Evolutionary conservation across 768 basidiomycete species (phyloP).

Genomic region (Hirschioporus abietinus): DNA sequence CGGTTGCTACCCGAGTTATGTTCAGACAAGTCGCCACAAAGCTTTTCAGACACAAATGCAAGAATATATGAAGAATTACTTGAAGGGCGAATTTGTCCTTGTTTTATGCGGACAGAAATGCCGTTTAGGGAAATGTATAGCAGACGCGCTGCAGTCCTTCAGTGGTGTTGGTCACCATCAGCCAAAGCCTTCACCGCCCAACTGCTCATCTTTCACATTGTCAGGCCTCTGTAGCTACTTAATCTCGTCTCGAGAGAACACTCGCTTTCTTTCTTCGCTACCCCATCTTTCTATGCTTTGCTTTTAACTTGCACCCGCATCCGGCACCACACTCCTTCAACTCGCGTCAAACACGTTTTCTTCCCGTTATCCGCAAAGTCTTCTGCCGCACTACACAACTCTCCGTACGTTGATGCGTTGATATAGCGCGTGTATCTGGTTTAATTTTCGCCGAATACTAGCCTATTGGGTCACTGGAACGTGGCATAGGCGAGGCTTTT

Average conservation of each 20-base stretch:
- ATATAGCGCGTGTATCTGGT: slow-evolving; percentile 8
- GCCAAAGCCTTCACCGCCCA: slow-evolving; percentile 1
- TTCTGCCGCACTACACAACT: slow-evolving; percentile 11
- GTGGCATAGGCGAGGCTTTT: slow-evolving; percentile 62
- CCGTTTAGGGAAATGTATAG: not conserved
- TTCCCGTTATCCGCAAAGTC: slow-evolving; percentile 27
- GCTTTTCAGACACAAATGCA: no score
- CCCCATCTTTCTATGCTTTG: not conserved
- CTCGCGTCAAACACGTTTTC: slow-evolving; percentile 80
- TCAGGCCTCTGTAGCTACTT: not conserved
- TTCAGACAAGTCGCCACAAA: not conserved
- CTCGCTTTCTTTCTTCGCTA: not conserved
- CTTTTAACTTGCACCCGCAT: not conserved
- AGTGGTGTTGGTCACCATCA: not conserved
- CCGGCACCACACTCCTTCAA: slow-evolving; percentile 24
- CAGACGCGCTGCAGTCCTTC: not conserved
- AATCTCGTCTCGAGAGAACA: not conserved
- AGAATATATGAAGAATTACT: not conserved
- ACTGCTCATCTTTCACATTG: not conserved
- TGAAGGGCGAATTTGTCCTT: not conserved
- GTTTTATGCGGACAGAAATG: not conserved
- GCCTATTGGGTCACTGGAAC: slow-evolving; percentile 40
- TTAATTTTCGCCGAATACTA: slow-evolving; percentile 24
- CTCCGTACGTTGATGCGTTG: slow-evolving; percentile 16
- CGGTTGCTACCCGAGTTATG: not conserved